Base-by-base conservation (phyloP, 768 basidiomycete genomes). In the Boletus sp. region DNA sequence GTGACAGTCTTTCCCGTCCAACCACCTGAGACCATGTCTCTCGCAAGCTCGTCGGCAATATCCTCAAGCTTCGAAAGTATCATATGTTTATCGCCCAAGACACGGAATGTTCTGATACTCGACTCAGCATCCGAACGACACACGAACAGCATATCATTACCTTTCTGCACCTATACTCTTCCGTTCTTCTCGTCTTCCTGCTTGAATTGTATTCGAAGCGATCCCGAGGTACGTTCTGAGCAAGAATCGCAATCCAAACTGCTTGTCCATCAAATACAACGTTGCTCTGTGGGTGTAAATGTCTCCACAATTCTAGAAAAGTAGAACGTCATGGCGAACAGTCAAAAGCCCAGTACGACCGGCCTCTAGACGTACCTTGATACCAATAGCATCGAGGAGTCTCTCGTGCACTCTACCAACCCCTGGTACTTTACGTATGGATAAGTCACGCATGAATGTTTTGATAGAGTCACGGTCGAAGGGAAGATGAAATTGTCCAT, bases 111-210 rank as follows among this genome's bases (percentile, higher is more conserved):
- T 51, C 93, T 94, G 53, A 19, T 21, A 33, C 7, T 21, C 34
- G 8, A 47, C 30, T 54, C 19, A 53, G 37, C 34, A 6, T n/a
- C 45, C 48, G 11, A 44, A 46, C 19, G 40, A 14, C 17, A 23
- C n/a, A 15, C 23, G 19, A 32, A 29, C 3, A 41, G 42, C 1
- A 17, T 0, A 15, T 25, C 17, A 56, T 47, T 62, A 91, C 90
- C 90, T 77, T 75, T 99, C 97, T 30, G 87, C 83, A 1, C 97
- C 96, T 34, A 98, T 91, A 56, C 91, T 93, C 74, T 95, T 98
- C 46, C 88, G 76, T 61, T 93, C 92, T 56, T 92, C 89, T 57
- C 96, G 76, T 56, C 77, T 78, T 43, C 82, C 76, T 5, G 93
- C 87, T 52, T 85, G 76, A 29, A 98, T 93, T 11, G 81, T 72